A percentile compares a stretch with the other conserved stretches of the same genome.
phyloP scores from a whole-genome alignment of 2,329 filamentous ascomycete species.

The Botryotinia globosa region DNA sequence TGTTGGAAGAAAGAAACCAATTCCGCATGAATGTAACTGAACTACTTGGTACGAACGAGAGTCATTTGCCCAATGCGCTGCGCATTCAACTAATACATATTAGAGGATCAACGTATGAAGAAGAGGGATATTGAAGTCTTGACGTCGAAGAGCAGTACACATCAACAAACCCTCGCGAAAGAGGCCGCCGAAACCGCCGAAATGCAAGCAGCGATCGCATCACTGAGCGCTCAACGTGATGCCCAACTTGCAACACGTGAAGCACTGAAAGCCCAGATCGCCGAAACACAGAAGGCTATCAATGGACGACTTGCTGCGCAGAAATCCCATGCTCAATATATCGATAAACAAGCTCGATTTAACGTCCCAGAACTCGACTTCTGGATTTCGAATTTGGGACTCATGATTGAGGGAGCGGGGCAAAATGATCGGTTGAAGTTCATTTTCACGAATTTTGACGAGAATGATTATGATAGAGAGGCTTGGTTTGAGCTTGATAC shows the following conservation, averaged over 20 bases:
- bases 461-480: constrained; percentile 83
- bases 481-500: constrained; percentile 92
- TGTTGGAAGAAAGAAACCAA: constrained; percentile 89
- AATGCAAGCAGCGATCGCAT: constrained; percentile 62
- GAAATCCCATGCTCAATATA: constrained; percentile 65
- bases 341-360: constrained; percentile 80
- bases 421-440: constrained; percentile 85
- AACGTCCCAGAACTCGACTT: constrained; percentile 94
- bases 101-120: constrained; percentile 90
- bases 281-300: constrained; percentile 67
- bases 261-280: constrained; percentile 58
- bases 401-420: constrained; percentile 86
- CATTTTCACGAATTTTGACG: constrained; percentile 81
- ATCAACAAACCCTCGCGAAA: constrained; percentile 72
- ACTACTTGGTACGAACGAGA: constrained; percentile 67
- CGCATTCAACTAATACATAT: constrained; percentile 21
- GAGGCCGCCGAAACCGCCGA: constrained; percentile 75
- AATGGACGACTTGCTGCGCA: constrained; percentile 69
- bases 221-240: constrained; percentile 59
- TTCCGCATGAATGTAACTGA: constrained; percentile 90
- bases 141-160: constrained; percentile 65
- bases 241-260: constrained; percentile 57
- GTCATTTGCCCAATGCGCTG: background rate
- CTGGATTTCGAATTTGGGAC: constrained; percentile 87
- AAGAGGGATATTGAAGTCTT: constrained; percentile 84